A percentile compares a stretch with the other conserved stretches of the same genome.
Conservation (phyloP, 148 eudicot species). For the Cornus florida region DNA sequence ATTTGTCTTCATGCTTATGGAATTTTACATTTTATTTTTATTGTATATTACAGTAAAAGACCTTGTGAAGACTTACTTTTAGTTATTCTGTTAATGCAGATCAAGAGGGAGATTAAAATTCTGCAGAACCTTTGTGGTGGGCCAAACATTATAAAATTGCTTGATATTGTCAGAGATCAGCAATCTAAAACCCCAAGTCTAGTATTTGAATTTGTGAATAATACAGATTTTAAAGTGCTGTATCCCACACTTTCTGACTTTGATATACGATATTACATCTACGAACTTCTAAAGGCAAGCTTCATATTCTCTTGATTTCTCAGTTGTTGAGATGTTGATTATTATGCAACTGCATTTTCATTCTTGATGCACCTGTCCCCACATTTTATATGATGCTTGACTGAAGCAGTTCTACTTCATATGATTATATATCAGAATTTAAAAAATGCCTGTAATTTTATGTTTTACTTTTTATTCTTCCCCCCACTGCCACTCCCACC, state of each 20-base stretch:
- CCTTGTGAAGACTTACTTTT: slow-evolving; percentile 1
- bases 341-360: slow-evolving; percentile 6
- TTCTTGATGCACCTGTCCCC: slow-evolving; percentile 1
- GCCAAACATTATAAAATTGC: slow-evolving; percentile 86
- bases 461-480: not conserved
- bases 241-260: slow-evolving; percentile 84
- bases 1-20: not conserved
- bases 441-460: not conserved
- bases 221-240: slow-evolving; percentile 88
- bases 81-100: slow-evolving; percentile 45
- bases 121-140: slow-evolving; percentile 94
- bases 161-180: slow-evolving; percentile 91
- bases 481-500: not conserved
- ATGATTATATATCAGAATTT: not conserved
- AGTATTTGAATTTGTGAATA: slow-evolving; percentile 86
- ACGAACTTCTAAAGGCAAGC: slow-evolving; percentile 85
- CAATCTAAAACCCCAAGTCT: slow-evolving; percentile 92
- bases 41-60: not conserved
- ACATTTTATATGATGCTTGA: not conserved
- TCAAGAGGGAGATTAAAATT: slow-evolving; percentile 96
- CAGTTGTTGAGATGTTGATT: not conserved
- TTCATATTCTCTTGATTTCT: slow-evolving; percentile 1
- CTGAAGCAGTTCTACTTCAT: not conserved
- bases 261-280: slow-evolving; percentile 85
- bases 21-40: not conserved